Evolutionary conservation across 78 protist genomes (phyloP).

Genomic region (Monocercomonoides exilis): DNA sequence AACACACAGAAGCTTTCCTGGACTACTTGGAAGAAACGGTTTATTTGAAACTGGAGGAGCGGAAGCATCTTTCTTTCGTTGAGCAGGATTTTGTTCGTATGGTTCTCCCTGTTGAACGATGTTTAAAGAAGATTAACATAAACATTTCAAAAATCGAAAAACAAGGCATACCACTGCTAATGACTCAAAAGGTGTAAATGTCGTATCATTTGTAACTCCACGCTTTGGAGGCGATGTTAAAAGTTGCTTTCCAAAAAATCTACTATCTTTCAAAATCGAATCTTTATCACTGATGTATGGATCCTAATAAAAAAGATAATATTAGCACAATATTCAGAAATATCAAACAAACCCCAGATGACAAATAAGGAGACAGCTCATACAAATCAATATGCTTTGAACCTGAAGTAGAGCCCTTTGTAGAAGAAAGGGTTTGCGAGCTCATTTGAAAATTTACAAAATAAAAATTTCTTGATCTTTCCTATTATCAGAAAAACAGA

Average conservation of each 20-base stretch:
- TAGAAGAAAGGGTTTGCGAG: too few relatives aligned
- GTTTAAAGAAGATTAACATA: not conserved
- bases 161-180: not conserved
- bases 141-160: not conserved
- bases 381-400: too few relatives aligned
- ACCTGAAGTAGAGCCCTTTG: too few relatives aligned
- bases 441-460: too few relatives aligned
- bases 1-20: not conserved
- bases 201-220: not conserved
- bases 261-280: not conserved
- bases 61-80: not conserved
- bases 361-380: too few relatives aligned
- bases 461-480: too few relatives aligned
- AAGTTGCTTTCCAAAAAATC: not conserved
- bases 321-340: too few relatives aligned
- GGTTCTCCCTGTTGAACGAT: not conserved
- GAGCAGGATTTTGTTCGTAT: not conserved
- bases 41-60: not conserved
- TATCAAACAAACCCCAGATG: too few relatives aligned
- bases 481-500: too few relatives aligned
- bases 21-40: not conserved
- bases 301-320: not conserved
- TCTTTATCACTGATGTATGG: not conserved
- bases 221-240: not conserved
- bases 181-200: not conserved